These are phyloP conservation scores for Neofusicoccum cordaticola DNA, from an alignment of 2,329 filamentous ascomycete species.

Conservation along the genomic window DNA sequence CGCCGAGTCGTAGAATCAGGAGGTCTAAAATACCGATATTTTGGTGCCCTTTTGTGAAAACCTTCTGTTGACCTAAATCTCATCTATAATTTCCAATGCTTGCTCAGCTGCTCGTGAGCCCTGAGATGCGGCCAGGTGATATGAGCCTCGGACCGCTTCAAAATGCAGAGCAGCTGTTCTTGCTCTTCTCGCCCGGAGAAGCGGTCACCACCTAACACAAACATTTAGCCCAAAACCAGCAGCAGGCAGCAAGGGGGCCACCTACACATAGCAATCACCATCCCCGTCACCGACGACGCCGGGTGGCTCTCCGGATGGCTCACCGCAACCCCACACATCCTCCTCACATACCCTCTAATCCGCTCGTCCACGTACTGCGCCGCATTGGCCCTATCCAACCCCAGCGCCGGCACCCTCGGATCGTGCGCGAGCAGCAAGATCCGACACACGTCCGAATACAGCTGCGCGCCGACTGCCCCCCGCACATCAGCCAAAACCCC, in stretches of 20 bases:
- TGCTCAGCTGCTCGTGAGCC: neutral
- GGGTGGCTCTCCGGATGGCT: neutral
- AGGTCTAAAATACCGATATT: too few species aligned
- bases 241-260: neutral
- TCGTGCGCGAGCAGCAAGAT: neutral
- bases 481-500: neutral
- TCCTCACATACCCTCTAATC: neutral
- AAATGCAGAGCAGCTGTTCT: slow-evolving; percentile 29
- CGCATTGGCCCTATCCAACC: neutral
- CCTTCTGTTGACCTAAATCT: too few species aligned
- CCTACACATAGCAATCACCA: slow-evolving; percentile 4
- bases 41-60: too few species aligned
- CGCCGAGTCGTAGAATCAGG: too few species aligned
- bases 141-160: slow-evolving; percentile 23
- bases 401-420: neutral
- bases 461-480: neutral
- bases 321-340: neutral
- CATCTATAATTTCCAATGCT: neutral
- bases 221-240: neutral
- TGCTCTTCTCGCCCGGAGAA: slow-evolving; percentile 32
- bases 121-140: slow-evolving; percentile 2
- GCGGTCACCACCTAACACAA: slow-evolving; percentile 32
- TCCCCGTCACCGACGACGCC: neutral
- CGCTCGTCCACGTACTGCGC: neutral
- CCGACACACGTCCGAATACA: slow-evolving; percentile 2